These are phyloP conservation scores for Linum tenue DNA, from an alignment of 345 rosid species.

Conservation along the genomic window DNA sequence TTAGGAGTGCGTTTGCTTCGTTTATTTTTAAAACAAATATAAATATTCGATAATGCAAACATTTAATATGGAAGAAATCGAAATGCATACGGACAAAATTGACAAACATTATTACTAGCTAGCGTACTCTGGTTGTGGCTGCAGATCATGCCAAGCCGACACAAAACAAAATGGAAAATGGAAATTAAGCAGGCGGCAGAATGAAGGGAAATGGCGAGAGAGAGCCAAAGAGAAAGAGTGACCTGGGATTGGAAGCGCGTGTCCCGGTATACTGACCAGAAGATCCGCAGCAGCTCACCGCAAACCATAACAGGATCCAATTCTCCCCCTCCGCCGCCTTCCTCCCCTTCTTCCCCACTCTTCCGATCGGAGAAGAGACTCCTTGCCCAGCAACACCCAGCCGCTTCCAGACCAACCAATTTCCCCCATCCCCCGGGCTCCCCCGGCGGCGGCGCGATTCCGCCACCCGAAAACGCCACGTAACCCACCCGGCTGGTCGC, in stretches of 20 bases:
- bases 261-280: slow-evolving; percentile 16
- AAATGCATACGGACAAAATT: too few species aligned
- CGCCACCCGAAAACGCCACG: slow-evolving; percentile 33
- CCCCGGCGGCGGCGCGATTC: background rate
- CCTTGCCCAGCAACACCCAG: background rate
- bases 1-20: background rate
- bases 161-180: too few species aligned
- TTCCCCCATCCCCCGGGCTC: background rate
- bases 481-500: slow-evolving; percentile 33
- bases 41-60: too few species aligned
- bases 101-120: too few species aligned
- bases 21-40: too few species aligned
- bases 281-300: slow-evolving; percentile 29
- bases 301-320: slow-evolving; percentile 40
- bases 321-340: slow-evolving; percentile 25
- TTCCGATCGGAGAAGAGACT: slow-evolving; percentile 1
- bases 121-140: too few species aligned
- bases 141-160: too few species aligned
- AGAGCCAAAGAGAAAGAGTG: background rate
- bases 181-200: background rate
- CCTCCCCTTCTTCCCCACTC: slow-evolving; percentile 25
- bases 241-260: slow-evolving; percentile 38
- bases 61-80: too few species aligned
- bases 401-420: background rate
- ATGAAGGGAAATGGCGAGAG: background rate